Evolutionary conservation across 371 early-diverging fungal species (phyloP), one percentile per base, ranked within the genome.

Genomic region (Sporodiniella umbellata): DNA sequence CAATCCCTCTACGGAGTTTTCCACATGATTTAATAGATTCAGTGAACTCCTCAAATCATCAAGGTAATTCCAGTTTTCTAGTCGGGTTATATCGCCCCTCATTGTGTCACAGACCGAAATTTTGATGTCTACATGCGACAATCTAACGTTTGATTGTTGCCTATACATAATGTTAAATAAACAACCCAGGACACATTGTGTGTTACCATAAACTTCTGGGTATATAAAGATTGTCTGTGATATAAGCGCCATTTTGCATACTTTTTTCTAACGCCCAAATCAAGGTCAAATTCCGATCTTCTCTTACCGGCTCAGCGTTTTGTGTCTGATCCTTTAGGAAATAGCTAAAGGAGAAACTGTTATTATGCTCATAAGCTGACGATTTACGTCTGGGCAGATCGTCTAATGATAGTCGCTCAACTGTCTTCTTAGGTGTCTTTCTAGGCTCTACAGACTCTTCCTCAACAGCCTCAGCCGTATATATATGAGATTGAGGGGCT

Each of bases 121-220:
- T 64, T 84, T 84, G 51, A 71, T 54, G 39, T 84, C 84, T 35
- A 79, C 57, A 3, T 77, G 74, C 4, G 72, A 59, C 22, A 81
- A 51, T 30, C 70, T 70, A 8, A 78, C 70, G 38, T 69, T 74
- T 3, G 73, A 59, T 53, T 80, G 82, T 33, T 54, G 55, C 70
- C 69, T 68, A 53, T 19, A 7, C 1, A 40, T 31, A 26, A 15
- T 28, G 10, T 45, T 28, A 1, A 21, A 10, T 45, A 17, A 12
- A 10, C 18, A 10, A 30, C 17, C 8, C n/a, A 6, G 15, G 2
- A 46, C 12, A 22, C 21, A 35, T 35, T 37, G 0, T 4, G 2
- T 10, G 4, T 53, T 62, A 64, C 84, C 84, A 84, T 45, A 84
- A 51, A 40, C 72, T 73, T 50, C 72, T 70, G 48, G 84, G 84